Base-by-base conservation (phyloP, 495 filamentous ascomycete species). In the Tuber melanosporum region DNA sequence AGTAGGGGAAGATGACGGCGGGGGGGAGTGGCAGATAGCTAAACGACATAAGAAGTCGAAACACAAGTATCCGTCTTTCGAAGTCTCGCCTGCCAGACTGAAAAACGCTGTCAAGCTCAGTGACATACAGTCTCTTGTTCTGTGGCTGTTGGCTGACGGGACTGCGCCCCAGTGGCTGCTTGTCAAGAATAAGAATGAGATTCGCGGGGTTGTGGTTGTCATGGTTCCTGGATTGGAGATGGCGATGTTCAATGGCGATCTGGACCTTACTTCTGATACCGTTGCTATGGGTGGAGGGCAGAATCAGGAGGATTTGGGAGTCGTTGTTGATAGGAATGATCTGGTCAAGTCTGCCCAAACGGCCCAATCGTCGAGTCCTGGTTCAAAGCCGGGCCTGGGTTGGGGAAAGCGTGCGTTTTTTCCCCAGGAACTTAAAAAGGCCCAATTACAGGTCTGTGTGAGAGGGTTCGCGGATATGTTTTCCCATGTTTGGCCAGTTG, bases 211-310 rank as follows among this genome's bases (percentile, higher is more conserved):
- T 36, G 95, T 97, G 22, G 89, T 94, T n/a, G 85, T 98, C 76
- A 95, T 98, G 92, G 92, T 97, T 10, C 96, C 95, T 0, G 95
- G 95, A 17, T 84, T 98, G 20, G 94, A 97, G 84, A 89, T 91
- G 79, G 92, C 90, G 45, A 95, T 97, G 93, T 96, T 98, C 84
- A 89, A 94, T 85, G 88, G 89, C 39, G 87, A 85, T 19, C 87
- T 93, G 8, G 85, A 89, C 47, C 73, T 82, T 44, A 20, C 49
- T 73, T 45, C 49, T 15, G 47, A 49, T 19, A 20, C 62, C 19
- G 26, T 4, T 66, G 12, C 57, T 36, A 32, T 36, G 26, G 26
- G 26, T 5, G 75, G n/a, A 45, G 41, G 12, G 14, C n/a, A 7
- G 44, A 41, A 22, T 4, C 76, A 71, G 46, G 73, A 83, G 20